Evolutionary conservation across 257 asterid species (phyloP), one percentile per base, ranked within the genome.

Genomic region (Schizonepeta tenuifolia): DNA sequence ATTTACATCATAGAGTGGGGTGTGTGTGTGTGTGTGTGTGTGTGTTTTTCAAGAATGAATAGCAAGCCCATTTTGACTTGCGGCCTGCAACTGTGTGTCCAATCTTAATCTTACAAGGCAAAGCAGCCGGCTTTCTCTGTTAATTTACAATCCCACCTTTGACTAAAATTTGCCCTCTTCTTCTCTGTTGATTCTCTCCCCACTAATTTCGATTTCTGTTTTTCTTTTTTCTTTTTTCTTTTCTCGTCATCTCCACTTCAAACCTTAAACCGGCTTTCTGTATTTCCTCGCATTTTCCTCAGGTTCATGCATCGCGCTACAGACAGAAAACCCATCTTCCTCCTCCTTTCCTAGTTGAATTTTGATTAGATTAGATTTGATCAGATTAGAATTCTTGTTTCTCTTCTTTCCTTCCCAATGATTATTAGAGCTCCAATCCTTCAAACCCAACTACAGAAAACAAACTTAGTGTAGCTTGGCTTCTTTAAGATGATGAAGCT

Each of bases 401-500:
- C 74, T 28, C 70, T 9, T 47, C 74, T 31, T 66, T 9, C 38
- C n/a, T 15, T 33, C 47, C 18, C 26, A 64, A 70, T 69, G 71
- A 58, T 74, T 77, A 8, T 11, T 13, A n/a, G 5, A 38, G 22
- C 40, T 59, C 18, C 22, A 57, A 72, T 9, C 73, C 67, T 28
- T 7, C 47, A 38, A 22, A 9, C 66, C 70, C 64, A n/a, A n/a
- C n/a, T 22, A 4, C 59, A 58, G 24, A 9, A 35, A 36, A 15
- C 38, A 17, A 38, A 2, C 59, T 12, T 17, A 24, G 1, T 17
- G 6, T 28, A 49, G 28, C 13, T 15, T 3, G n/a, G 38, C 43
- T 50, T 24, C 1, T 26, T 65, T 5, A 51, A 31, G 40, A 81
- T 79, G 91, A 80, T 79, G 91, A 80, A 77, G 58, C 75, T 72